Evolutionary conservation across 139 green algal genomes (phyloP), one percentile per base, ranked within the genome.

Genomic region (Picochlorum sp.): DNA sequence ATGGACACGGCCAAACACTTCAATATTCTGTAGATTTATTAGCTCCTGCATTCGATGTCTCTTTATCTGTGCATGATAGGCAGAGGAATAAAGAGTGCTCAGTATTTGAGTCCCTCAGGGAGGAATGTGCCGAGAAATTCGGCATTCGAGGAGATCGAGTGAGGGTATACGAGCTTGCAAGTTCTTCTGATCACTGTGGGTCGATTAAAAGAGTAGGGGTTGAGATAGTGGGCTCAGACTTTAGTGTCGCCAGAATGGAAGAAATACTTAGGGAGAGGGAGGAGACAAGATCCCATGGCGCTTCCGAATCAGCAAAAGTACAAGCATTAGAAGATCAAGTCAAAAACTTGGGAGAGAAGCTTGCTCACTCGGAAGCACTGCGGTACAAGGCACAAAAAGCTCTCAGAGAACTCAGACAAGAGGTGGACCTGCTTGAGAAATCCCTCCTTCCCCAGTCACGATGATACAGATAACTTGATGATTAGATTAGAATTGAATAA

Each of bases 191-290:
- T 20, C 18, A 21, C 8, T 26, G 18, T 26, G 47, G 47, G 16
- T 21, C 47, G 5, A 13, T 26, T 9, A 54, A 21, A 54, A 54
- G 47, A 54, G 7, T 20, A 26, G 47, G 18, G n/a, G 47, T 54
- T 3, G 47, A 54, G 15, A 54, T 54, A 54, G 16, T 54, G 6
- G 47, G 47, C 7, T 54, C 68, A 74, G 62, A 61, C 0, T 75
- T 75, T 61, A 71, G 62, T 6, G 26, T 75, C 24, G 7, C 21
- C 41, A 63, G 38, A 14, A 18, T 75, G 30, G 69, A 75, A 66
- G 55, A 75, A 57, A 38, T 75, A 44, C 18, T 75, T 10, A 57
- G 8, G 16, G 16, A 21, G 16, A 16, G 61, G 24, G 37, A 56
- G 24, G 58, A 57, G n/a, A 18, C 45, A 11, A 10, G 15, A 23